Percentiles rank a stretch among this genome's conserved stretches.
Conservation (phyloP, 331 rosid genomes). For the Quercus lobata region DNA sequence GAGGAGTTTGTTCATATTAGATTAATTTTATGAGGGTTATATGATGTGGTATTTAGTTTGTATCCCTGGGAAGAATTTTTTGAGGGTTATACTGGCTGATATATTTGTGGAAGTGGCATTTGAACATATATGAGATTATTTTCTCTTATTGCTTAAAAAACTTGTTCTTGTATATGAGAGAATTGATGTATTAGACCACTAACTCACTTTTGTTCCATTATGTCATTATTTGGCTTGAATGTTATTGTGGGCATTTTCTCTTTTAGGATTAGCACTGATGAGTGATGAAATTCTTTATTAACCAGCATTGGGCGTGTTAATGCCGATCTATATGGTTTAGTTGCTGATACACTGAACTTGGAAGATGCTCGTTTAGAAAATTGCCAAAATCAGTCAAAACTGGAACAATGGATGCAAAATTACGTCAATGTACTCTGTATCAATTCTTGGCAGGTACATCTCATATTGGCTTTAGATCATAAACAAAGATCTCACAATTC, state of each 20-base stretch:
- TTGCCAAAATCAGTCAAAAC: conserved; percentile 39
- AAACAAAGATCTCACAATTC: not conserved
- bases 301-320: conserved; percentile 89
- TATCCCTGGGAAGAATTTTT: not conserved
- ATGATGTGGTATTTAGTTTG: not conserved
- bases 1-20: too few relatives aligned
- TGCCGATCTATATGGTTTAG: conserved; percentile 84
- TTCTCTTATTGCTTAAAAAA: not conserved
- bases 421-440: conserved; percentile 74
- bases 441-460: conserved; percentile 92
- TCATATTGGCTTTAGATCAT: not conserved
- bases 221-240: not conserved
- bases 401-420: conserved; percentile 68
- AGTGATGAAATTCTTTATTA: conserved; percentile 19
- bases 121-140: not conserved
- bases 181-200: not conserved
- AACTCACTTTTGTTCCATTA: not conserved
- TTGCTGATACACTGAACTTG: conserved; percentile 51
- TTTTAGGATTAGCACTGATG: conserved; percentile 18
- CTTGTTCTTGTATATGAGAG: not conserved
- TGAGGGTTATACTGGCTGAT: not conserved
- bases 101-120: not conserved
- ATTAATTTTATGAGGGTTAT: not conserved
- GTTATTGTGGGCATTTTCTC: conserved; percentile 13
- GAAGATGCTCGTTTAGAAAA: conserved; percentile 28